These are phyloP conservation scores for Dittrichia graveolens DNA, from an alignment of 129 eudicot species.

Conservation along the genomic window DNA sequence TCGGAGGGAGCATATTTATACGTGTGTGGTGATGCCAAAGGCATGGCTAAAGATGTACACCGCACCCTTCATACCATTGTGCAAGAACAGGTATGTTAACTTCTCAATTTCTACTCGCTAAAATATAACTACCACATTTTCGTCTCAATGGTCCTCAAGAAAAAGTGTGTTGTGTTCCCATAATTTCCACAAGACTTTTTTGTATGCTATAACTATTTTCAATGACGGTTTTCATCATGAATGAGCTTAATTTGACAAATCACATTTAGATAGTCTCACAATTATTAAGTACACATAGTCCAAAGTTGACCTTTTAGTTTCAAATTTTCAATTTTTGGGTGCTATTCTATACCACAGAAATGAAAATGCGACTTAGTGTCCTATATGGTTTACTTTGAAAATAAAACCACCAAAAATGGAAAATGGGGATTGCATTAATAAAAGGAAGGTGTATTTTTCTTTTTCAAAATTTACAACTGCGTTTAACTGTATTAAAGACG, in stretches of 20 bases:
- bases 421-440: neutral
- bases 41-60: constrained; percentile 99
- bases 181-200: neutral
- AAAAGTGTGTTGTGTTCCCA: too few species aligned
- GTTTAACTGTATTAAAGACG: neutral
- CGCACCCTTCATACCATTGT: constrained; percentile 87
- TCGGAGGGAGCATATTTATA: constrained; percentile 86
- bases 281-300: neutral
- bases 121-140: neutral
- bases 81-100: constrained; percentile 75
- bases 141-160: neutral
- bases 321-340: neutral
- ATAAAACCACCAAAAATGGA: neutral
- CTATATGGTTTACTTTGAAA: neutral
- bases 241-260: neutral
- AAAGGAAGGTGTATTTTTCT: neutral
- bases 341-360: neutral
- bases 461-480: neutral
- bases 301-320: constrained; percentile 20
- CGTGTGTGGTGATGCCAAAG: constrained; percentile 99
- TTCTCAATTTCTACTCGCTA: neutral
- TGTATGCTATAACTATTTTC: neutral
- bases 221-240: neutral
- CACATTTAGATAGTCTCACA: neutral
- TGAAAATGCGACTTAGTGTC: neutral